Conservation (phyloP, 768 basidiomycete species). For the Trichaptum fuscoviolaceum region DNA sequence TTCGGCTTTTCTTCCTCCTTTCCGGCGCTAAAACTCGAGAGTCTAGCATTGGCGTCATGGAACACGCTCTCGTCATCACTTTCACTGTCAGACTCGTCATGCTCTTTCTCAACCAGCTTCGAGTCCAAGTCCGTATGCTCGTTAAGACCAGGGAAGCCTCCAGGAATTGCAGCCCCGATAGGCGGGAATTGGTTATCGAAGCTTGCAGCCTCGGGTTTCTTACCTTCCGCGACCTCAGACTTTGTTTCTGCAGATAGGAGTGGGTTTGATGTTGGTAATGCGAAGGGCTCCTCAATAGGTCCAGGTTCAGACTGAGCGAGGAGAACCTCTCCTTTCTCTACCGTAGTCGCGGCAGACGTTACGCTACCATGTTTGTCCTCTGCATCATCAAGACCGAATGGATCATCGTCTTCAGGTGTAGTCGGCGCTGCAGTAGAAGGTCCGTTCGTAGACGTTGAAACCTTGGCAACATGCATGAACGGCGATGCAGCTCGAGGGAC, state of each 20-base stretch:
- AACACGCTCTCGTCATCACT: slow-evolving; percentile 40
- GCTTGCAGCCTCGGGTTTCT: background rate
- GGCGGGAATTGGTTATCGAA: slow-evolving; percentile 3
- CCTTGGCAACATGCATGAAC: background rate
- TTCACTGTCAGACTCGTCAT: slow-evolving; percentile 54
- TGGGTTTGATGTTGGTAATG: background rate
- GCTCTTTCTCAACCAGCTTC: slow-evolving; percentile 45
- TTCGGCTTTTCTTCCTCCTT: slow-evolving; percentile 12
- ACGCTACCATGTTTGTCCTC: slow-evolving; percentile 18
- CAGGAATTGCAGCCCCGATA: background rate
- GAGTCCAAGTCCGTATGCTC: slow-evolving; percentile 45
- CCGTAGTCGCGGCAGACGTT: background rate
- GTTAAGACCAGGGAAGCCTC: slow-evolving; percentile 14
- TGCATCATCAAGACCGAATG: slow-evolving; percentile 43
- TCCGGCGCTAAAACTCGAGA: slow-evolving; percentile 15
- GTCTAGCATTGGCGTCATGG: slow-evolving; percentile 21
- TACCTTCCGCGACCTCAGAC: background rate
- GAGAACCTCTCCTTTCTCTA: background rate
- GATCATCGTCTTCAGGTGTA: slow-evolving; percentile 30
- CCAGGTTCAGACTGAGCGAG: background rate
- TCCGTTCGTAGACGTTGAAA: background rate
- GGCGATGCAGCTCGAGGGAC: background rate
- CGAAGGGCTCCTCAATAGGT: slow-evolving; percentile 1
- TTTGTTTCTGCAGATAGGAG: background rate
- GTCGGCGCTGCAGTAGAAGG: slow-evolving; percentile 10